Evolutionary conservation across 768 basidiomycete genomes (phyloP), one percentile per base, ranked within the genome.

Genomic region (Leccinum olivaceopallidum): DNA sequence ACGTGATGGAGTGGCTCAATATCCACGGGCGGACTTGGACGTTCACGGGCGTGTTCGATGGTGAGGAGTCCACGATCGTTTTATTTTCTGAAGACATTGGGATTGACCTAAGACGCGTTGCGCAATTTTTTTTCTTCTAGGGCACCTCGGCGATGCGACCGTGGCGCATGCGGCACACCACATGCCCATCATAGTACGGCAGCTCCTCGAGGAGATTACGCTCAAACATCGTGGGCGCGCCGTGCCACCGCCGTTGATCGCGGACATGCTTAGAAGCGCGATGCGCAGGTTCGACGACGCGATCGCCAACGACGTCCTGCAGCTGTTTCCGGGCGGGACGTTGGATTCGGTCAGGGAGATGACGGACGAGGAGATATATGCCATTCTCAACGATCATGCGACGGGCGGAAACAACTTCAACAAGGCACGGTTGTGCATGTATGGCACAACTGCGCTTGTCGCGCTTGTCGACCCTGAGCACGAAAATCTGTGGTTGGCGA

Each of bases 361-460:
- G 71, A 79, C 84, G 5, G 83, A 88, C 65, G 75, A 78, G 26
- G 74, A 85, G 59, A 85, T 90, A 53, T 78, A 81, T 54, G 65
- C 75, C 16, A 79, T 86, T 48, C 83, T 92, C 68, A 85, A 90
- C 62, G 89, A 91, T 69, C 82, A 83, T 58, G 76, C 81, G 50
- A 67, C 71, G 8, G 85, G 84, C 9, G 84, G 84, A 6, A 76
- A 75, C 20, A 89, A 88, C 68, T 83, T 86, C 77, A 78, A 81
- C 56, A 88, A 85, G 67, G 85, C 85, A 20, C 75, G 86, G 54
- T 78, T 89, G 53, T 88, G 87, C 69, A 89, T 92, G 84, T 88
- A 90, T 65, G 90, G 90, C 22, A 89, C 87, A 0, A 92, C 90
- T 3, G 89, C 87, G 6, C 81, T 92, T 34, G 81, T 92, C 47